Conservation (phyloP, 2,329 filamentous ascomycete species). For the Pseudogymnoascus pannorum region DNA sequence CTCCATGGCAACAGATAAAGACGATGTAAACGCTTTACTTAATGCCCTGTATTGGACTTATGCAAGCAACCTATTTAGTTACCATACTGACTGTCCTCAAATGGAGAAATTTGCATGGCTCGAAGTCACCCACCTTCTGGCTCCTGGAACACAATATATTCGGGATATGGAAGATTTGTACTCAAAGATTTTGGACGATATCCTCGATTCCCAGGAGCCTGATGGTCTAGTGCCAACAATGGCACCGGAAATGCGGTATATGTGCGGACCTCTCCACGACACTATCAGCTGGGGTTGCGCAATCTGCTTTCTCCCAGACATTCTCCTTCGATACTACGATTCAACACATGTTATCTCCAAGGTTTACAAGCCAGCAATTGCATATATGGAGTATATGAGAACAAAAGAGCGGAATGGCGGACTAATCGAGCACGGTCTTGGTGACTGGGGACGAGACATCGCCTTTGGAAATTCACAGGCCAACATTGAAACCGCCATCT, state of each 20-base stretch:
- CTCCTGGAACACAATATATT: constrained; percentile 39
- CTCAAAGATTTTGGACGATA: constrained; percentile 40
- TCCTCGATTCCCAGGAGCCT: constrained; percentile 38
- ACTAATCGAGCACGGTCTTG: constrained; percentile 36
- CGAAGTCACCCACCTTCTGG: constrained; percentile 39
- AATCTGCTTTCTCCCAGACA: constrained; percentile 31
- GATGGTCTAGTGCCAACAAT: constrained; percentile 40
- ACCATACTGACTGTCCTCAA: constrained; percentile 41
- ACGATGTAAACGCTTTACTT: constrained; percentile 34
- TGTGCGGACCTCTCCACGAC: constrained; percentile 41
- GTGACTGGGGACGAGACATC: constrained; percentile 38
- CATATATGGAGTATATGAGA: constrained; percentile 37
- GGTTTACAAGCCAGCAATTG: constrained; percentile 31
- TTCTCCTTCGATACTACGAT: constrained; percentile 35
- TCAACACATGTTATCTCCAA: constrained; percentile 32
- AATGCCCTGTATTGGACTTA: constrained; percentile 40
- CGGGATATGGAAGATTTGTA: constrained; percentile 40
- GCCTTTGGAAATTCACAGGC: constrained; percentile 38
- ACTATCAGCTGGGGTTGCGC: constrained; percentile 39
- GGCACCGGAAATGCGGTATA: constrained; percentile 40
- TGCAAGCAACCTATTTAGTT: constrained; percentile 36
- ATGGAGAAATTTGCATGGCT: constrained; percentile 44
- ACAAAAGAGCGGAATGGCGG: constrained; percentile 34
- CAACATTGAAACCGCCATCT: constrained; percentile 38
- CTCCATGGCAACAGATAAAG: constrained; percentile 31